Conservation (phyloP, 345 rosid genomes). For the Boechera retrofracta region DNA sequence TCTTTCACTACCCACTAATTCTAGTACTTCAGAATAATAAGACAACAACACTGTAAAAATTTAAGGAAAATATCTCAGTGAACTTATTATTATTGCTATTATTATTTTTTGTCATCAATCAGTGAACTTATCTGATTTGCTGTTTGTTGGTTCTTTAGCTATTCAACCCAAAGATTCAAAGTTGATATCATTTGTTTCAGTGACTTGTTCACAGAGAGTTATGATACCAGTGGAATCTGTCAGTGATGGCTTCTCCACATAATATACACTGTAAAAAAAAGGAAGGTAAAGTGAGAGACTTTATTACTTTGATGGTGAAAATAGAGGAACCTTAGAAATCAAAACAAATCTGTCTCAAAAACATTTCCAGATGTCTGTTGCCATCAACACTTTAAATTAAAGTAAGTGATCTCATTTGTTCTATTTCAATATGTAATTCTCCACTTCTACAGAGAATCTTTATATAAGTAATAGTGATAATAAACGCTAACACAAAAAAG, state of each 20-base stretch:
- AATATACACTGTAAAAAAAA: slow-evolving; percentile 4
- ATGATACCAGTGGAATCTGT: slow-evolving; percentile 11
- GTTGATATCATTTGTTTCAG: slow-evolving; percentile 36
- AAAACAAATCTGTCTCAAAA: slow-evolving; percentile 16
- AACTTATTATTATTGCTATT: background rate
- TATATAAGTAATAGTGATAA: slow-evolving; percentile 34
- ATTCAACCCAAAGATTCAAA: slow-evolving; percentile 25
- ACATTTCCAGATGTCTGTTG: slow-evolving; percentile 8
- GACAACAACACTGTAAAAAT: slow-evolving; percentile 17
- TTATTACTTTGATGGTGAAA: background rate
- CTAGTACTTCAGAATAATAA: slow-evolving; percentile 31
- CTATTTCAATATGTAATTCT: slow-evolving; percentile 25
- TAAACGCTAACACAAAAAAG: slow-evolving; percentile 27
- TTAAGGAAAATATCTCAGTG: background rate
- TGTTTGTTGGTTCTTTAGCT: slow-evolving; percentile 11
- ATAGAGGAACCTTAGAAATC: slow-evolving; percentile 7
- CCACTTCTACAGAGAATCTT: slow-evolving; percentile 42
- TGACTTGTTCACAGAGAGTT: background rate
- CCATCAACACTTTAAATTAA: slow-evolving; percentile 17
- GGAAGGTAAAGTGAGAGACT: background rate
- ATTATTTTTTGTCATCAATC: background rate
- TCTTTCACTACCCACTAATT: slow-evolving; percentile 44
- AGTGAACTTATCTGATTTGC: slow-evolving; percentile 6
- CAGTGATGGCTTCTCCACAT: slow-evolving; percentile 9
- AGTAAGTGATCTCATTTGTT: slow-evolving; percentile 10